Base-by-base conservation (phyloP, 495 filamentous ascomycete species). In the Penicillium salamii region DNA sequence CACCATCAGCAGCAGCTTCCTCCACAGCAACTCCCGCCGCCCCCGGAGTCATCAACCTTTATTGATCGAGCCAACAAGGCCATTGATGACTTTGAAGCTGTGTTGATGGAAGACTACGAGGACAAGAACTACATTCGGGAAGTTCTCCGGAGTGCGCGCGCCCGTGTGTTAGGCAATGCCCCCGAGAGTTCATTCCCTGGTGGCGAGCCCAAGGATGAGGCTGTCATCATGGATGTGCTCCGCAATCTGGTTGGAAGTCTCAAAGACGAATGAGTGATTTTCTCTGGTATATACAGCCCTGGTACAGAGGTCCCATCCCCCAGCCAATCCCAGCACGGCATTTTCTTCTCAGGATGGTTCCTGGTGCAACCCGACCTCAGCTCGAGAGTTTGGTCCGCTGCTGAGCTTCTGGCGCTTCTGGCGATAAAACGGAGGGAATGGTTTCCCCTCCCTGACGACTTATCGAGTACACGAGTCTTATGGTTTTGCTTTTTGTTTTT, bases 61-160 rank as follows among this genome's bases (percentile, higher is more conserved):
- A 67, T 61, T 54, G 74, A 79, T 14, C 62, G 72, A 35, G 72
- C 73, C 9, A 70, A 72, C 57, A 74, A 76, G 56, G 70, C 72
- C n/a, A 73, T 76, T 42, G 72, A 76, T 49, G 71, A 74, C 52
- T 76, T 76, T 36, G 72, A 76, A 42, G 64, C 67, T 29, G 70
- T 76, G 17, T 62, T 76, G 12, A 69, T 75, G 67, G 71, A 76
- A 38, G 72, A 76, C 43, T 76, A 75, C 46, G 71, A 75, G 38
- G 72, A 76, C 47, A 76, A 75, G 59, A 71, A 76, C 56, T 76
- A 76, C 54, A 76, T 76, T 54, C 69, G 70, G 14, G 70, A 73
- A 51, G 72, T 76, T 18, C 70, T 76, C n/a, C 70, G 71, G 47
- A 76, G 72, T 53, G 71, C 72, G 8, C 70, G 72, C 13, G 72